A percentile compares a stretch with the other conserved stretches of the same genome.
Evolutionary conservation across 2,329 filamentous ascomycete genomes (phyloP).

Genomic region (Daldinia sp.): DNA sequence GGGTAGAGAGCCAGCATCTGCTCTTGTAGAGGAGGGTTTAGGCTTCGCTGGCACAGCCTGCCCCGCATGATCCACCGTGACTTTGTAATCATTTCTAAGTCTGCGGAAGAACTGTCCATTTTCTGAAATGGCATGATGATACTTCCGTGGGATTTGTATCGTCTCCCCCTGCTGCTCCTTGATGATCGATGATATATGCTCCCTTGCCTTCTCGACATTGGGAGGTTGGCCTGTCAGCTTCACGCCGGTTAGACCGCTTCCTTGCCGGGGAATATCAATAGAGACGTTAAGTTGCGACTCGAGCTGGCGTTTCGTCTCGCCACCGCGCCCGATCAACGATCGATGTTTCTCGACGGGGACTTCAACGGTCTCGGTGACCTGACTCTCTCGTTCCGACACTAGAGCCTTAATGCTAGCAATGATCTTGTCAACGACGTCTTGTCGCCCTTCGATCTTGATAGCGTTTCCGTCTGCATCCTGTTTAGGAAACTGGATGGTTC

Average conservation of each 20-base stretch:
- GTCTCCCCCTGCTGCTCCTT: slow-evolving; percentile 92
- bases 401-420: slow-evolving; percentile 83
- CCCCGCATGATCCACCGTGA: slow-evolving; percentile 92
- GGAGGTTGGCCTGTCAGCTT: slow-evolving; percentile 84
- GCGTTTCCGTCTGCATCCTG: slow-evolving; percentile 83
- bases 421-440: slow-evolving; percentile 88
- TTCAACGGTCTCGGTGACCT: slow-evolving; percentile 82
- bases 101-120: slow-evolving; percentile 94
- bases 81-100: slow-evolving; percentile 85
- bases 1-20: slow-evolving; percentile 76
- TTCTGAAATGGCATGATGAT: slow-evolving; percentile 88
- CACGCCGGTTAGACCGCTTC: slow-evolving; percentile 83
- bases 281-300: slow-evolving; percentile 88
- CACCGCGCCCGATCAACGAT: slow-evolving; percentile 89
- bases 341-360: slow-evolving; percentile 92
- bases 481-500: slow-evolving; percentile 94
- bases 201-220: slow-evolving; percentile 87
- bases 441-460: slow-evolving; percentile 90
- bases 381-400: slow-evolving; percentile 84
- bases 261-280: slow-evolving; percentile 92
- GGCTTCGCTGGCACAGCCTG: slow-evolving; percentile 80
- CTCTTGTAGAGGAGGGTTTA: slow-evolving; percentile 63
- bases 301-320: slow-evolving; percentile 85
- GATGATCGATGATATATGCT: slow-evolving; percentile 81
- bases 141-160: slow-evolving; percentile 81